Conservation (phyloP, 352 stramenopile genomes). For the Phytophthora syringae region DNA sequence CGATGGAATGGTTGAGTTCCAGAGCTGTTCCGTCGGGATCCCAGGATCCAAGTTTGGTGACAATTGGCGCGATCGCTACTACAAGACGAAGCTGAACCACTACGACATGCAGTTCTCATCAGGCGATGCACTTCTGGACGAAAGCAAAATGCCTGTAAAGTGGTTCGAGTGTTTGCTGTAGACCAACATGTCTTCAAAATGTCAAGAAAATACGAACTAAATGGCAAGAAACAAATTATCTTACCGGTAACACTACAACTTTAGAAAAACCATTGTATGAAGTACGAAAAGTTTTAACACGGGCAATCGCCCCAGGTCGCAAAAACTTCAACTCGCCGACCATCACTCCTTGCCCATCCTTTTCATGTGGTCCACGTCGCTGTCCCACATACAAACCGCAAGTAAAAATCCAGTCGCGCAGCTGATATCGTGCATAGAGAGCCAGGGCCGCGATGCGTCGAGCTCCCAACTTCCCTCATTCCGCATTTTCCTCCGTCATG, state of each 20-base stretch:
- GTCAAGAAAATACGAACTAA: too few relatives aligned
- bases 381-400: too few relatives aligned
- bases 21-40: conserved; percentile 34
- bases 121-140: conserved; percentile 37
- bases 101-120: conserved; percentile 39
- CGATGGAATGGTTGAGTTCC: conserved; percentile 44
- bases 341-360: too few relatives aligned
- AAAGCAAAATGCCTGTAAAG: conserved; percentile 35
- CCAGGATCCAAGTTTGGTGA: conserved; percentile 32
- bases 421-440: too few relatives aligned
- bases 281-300: too few relatives aligned
- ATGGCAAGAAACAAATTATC: too few relatives aligned
- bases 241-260: too few relatives aligned
- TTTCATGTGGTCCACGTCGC: background rate
- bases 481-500: conserved; percentile 20
- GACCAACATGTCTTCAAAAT: background rate
- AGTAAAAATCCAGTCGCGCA: background rate
- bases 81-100: conserved; percentile 44
- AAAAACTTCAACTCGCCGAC: conserved; percentile 24
- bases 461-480: too few relatives aligned
- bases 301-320: too few relatives aligned
- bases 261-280: too few relatives aligned
- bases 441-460: too few relatives aligned
- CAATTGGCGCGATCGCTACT: conserved; percentile 29
- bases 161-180: conserved; percentile 41